A percentile compares a stretch with the other conserved stretches of the same genome.
Evolutionary conservation across 495 filamentous ascomycete species (phyloP).

Genomic region (Chaetomium tenue): DNA sequence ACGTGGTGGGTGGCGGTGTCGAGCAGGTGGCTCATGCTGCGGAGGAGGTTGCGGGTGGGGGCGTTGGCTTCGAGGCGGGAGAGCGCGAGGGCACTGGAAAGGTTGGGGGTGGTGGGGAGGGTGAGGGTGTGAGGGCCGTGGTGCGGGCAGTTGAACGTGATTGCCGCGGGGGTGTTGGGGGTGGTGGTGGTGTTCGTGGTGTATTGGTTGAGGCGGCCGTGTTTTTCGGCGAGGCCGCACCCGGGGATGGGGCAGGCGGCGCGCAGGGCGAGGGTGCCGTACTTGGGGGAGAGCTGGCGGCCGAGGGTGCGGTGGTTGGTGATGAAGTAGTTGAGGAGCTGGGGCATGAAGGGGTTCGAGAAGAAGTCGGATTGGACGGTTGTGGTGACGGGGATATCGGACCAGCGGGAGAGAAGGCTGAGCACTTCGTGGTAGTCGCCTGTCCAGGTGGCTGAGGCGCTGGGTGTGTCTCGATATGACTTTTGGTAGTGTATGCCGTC

Average conservation of each 20-base stretch:
- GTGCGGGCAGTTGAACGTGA: constrained; percentile 1
- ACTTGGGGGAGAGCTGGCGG: constrained; percentile 31
- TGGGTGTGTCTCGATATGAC: constrained; percentile 21
- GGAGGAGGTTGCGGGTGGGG: constrained; percentile 26
- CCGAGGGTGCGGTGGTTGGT: constrained; percentile 22
- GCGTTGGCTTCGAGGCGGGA: constrained; percentile 34
- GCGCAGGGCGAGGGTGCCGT: constrained; percentile 31
- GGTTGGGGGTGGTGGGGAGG: neutral
- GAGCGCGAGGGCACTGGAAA: too few relatives aligned
- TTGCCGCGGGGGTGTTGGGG: constrained; percentile 13
- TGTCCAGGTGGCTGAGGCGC: constrained; percentile 9
- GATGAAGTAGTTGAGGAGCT: constrained; percentile 23
- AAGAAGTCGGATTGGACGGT: constrained; percentile 25
- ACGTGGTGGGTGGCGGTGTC: constrained; percentile 25
- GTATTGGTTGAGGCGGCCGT: constrained; percentile 30
- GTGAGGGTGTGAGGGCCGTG: constrained; percentile 22
- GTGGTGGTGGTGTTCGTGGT: neutral
- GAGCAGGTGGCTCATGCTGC: constrained; percentile 25
- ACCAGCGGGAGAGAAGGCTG: constrained; percentile 21
- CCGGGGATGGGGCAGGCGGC: constrained; percentile 27
- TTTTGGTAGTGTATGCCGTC: constrained; percentile 33
- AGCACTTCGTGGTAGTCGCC: constrained; percentile 26
- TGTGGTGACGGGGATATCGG: constrained; percentile 21
- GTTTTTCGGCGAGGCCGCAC: constrained; percentile 26
- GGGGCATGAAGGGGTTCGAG: constrained; percentile 22